These are phyloP conservation scores for Xylaria hypoxylon DNA, from an alignment of 2,329 filamentous ascomycete species.

Conservation along the genomic window DNA sequence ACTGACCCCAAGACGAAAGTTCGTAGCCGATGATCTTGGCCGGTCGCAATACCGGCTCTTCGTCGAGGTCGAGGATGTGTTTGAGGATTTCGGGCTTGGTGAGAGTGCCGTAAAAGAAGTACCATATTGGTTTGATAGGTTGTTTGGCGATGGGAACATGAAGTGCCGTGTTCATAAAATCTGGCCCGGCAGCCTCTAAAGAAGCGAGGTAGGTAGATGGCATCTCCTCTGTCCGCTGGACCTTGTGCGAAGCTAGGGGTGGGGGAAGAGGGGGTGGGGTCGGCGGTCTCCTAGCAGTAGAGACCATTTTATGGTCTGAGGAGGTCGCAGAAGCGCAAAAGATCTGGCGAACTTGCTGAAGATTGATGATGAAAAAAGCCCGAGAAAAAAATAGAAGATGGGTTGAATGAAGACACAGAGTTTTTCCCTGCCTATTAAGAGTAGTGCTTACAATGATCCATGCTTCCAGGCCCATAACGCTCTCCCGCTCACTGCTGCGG, in stretches of 20 bases:
- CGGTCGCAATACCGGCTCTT: slow-evolving; percentile 42
- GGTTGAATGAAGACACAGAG: too few relatives aligned
- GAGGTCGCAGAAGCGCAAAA: too few relatives aligned
- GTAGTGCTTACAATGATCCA: too few relatives aligned
- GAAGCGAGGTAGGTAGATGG: slow-evolving; percentile 31
- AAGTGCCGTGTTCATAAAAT: slow-evolving; percentile 26
- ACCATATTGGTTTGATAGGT: slow-evolving; percentile 49
- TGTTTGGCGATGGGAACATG: slow-evolving; percentile 2
- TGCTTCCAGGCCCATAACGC: too few relatives aligned
- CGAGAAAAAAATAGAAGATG: too few relatives aligned
- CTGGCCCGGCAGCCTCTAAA: slow-evolving; percentile 27
- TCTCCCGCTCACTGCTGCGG: too few relatives aligned
- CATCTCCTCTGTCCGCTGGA: slow-evolving; percentile 4
- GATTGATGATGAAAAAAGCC: too few relatives aligned
- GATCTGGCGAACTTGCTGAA: too few relatives aligned
- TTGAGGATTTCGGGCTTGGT: slow-evolving; percentile 48
- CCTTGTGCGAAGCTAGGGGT: slow-evolving; percentile 17
- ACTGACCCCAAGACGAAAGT: slow-evolving; percentile 35
- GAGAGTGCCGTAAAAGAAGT: slow-evolving; percentile 58
- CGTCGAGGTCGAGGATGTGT: slow-evolving; percentile 49
- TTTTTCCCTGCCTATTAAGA: too few relatives aligned
- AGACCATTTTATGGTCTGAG: slow-evolving; percentile 9
- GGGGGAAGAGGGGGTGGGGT: slow-evolving; percentile 11
- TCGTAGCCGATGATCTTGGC: slow-evolving; percentile 48
- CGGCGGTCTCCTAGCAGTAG: slow-evolving; percentile 3